Percentiles rank a stretch among this genome's conserved stretches.
phyloP scores from a whole-genome alignment of 257 asterid species.

The Salvia rosmarinus region DNA sequence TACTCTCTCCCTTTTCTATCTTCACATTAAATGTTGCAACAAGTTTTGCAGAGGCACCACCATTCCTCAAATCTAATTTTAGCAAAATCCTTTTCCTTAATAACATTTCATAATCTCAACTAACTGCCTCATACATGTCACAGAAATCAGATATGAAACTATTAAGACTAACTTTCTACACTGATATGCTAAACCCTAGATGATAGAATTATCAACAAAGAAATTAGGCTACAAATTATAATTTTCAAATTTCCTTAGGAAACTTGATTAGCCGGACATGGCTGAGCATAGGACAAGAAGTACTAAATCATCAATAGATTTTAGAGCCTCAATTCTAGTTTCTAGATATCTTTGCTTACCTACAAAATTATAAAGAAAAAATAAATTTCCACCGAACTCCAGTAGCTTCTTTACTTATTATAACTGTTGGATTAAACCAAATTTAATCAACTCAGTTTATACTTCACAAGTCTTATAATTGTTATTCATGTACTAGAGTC shows the following conservation, averaged over 20 bases:
- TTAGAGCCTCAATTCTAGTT: not conserved
- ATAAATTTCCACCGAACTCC: not conserved
- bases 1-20: no score
- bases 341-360: not conserved
- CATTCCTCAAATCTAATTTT: not conserved
- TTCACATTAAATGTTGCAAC: not conserved
- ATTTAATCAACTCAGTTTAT: not conserved
- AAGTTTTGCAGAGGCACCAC: not conserved
- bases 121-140: not conserved
- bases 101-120: not conserved
- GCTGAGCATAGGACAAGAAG: slow-evolving; percentile 7
- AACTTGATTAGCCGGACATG: not conserved
- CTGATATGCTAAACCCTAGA: not conserved
- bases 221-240: not conserved
- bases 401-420: not conserved
- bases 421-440: not conserved
- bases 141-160: not conserved
- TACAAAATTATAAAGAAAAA: not conserved
- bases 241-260: not conserved
- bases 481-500: no score
- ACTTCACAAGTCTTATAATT: not conserved
- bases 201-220: not conserved
- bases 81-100: not conserved
- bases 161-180: not conserved
- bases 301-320: not conserved